phyloP scores from a whole-genome alignment of 2,329 filamentous ascomycete species.

The Clarireedia paspali region DNA sequence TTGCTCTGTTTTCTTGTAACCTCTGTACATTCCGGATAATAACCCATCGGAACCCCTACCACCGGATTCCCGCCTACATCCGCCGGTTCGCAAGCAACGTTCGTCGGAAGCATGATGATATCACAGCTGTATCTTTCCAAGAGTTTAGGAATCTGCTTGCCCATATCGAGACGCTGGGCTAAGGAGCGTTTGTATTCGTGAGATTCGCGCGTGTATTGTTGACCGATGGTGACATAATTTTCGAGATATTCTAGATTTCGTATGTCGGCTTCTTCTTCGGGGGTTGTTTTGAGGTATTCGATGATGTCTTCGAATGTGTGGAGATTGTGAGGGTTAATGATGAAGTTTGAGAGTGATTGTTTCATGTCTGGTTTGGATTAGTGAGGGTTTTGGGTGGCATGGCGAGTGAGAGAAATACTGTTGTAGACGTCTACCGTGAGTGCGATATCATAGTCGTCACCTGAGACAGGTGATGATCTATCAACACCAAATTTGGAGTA shows the following conservation, averaged over 20 bases:
- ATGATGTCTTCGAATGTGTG: not conserved
- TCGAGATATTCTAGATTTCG: not conserved
- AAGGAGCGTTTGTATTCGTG: constrained; percentile 1
- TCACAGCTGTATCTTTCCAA: constrained; percentile 1
- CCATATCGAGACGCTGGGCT: not conserved
- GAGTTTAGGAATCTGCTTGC: not conserved
- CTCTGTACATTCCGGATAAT: not conserved
- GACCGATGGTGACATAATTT: not conserved
- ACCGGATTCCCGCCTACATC: not conserved
- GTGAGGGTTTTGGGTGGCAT: not conserved
- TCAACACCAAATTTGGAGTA: constrained; percentile 42
- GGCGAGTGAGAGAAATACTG: not conserved
- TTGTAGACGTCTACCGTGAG: not conserved
- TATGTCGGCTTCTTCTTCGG: not conserved
- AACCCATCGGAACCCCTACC: not conserved
- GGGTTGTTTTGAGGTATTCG: not conserved
- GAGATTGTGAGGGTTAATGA: not conserved
- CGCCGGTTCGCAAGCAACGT: not conserved
- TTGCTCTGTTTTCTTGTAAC: not conserved
- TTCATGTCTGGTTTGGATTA: not conserved
- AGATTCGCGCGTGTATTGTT: not conserved
- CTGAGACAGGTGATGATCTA: not conserved
- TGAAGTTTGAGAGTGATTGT: not conserved
- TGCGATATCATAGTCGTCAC: not conserved
- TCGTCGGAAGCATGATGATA: not conserved